Conservation (phyloP, 1,284 basidiomycete genomes). For the Gymnopus androsaceus region DNA sequence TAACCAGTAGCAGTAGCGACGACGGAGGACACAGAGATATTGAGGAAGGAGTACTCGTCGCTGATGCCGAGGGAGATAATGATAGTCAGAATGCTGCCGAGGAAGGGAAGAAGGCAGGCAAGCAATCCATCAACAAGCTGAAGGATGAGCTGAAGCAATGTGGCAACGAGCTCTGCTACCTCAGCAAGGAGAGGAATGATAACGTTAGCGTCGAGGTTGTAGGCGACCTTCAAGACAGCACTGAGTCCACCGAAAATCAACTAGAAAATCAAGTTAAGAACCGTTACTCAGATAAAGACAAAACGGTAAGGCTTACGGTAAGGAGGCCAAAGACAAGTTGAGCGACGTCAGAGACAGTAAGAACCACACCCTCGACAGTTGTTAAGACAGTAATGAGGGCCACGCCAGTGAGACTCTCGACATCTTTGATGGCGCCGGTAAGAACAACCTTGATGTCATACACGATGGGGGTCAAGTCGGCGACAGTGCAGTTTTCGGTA, state of each 20-base stretch:
- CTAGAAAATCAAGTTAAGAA: not conserved
- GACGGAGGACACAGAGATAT: not conserved
- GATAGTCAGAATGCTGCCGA: constrained; percentile 2
- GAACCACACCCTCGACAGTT: constrained; percentile 10
- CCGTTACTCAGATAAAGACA: not conserved
- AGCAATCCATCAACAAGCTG: constrained; percentile 3
- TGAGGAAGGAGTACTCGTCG: constrained; percentile 5
- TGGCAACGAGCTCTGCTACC: constrained; percentile 7
- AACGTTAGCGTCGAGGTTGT: not conserved
- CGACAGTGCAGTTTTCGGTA: constrained; percentile 12
- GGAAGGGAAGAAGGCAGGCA: not conserved
- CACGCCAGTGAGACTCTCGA: not conserved
- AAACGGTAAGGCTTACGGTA: not conserved
- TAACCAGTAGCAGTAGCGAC: not conserved
- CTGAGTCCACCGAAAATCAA: constrained; percentile 10
- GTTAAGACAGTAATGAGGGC: not conserved
- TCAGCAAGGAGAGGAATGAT: constrained; percentile 5
- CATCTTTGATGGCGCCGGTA: not conserved
- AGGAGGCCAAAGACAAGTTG: constrained; percentile 6
- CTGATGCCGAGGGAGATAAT: constrained; percentile 2
- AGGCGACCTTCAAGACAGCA: constrained; percentile 7
- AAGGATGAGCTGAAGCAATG: constrained; percentile 7
- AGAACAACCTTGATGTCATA: constrained; percentile 8
- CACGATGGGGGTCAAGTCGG: constrained; percentile 4
- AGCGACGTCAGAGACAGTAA: constrained; percentile 6